Evolutionary conservation across 345 rosid genomes (phyloP).

Genomic region (Populus euphratica): DNA sequence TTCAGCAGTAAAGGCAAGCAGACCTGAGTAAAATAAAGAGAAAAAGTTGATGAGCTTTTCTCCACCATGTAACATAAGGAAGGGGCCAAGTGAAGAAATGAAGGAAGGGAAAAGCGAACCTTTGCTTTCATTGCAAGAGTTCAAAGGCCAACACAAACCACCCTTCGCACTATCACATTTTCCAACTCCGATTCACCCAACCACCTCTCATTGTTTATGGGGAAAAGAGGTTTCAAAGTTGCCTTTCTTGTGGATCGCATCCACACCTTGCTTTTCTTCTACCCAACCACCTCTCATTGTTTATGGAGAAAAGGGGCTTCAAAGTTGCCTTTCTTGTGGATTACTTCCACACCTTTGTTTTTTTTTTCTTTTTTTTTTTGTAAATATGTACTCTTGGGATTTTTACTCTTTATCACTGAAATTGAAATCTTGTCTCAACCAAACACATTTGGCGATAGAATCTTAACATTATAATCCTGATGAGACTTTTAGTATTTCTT

Average conservation of each 20-base stretch:
- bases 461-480: too few relatives aligned
- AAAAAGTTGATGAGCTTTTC: constrained; percentile 20
- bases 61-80: neutral
- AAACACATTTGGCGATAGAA: neutral
- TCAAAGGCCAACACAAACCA: neutral
- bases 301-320: neutral
- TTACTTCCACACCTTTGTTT: neutral
- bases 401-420: too few relatives aligned
- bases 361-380: neutral
- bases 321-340: neutral
- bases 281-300: constrained; percentile 6
- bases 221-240: neutral
- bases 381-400: neutral
- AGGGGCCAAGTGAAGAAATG: neutral
- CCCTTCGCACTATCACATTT: neutral
- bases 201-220: neutral
- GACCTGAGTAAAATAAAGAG: neutral
- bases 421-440: neutral
- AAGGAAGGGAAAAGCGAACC: neutral
- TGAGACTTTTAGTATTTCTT: too few relatives aligned
- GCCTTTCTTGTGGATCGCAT: neutral
- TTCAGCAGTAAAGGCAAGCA: neutral
- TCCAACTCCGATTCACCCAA: constrained; percentile 14
- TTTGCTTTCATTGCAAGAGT: constrained; percentile 17
- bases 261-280: too few relatives aligned